Percentiles rank a stretch among this genome's conserved stretches.
Conservation (phyloP, 768 basidiomycete genomes). For the Lentinula lateritia region DNA sequence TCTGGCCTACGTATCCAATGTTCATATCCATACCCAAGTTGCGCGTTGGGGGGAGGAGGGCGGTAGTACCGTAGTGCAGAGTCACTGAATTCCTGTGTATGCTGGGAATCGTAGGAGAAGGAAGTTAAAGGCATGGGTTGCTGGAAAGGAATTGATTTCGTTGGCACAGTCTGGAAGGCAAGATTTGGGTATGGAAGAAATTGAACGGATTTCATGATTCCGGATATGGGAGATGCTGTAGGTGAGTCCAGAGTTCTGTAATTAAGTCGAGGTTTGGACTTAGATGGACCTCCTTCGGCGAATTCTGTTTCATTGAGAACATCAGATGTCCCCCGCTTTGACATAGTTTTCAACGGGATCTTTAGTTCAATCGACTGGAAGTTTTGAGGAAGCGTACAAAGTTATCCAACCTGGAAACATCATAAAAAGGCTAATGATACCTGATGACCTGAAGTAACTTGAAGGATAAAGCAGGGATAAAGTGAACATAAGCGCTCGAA, state of each 20-base stretch:
- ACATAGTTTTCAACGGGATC: conserved; percentile 16
- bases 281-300: not conserved
- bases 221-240: not conserved
- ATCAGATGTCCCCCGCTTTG: conserved; percentile 6
- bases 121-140: conserved; percentile 63
- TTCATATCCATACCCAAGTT: conserved; percentile 68
- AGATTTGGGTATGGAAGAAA: conserved; percentile 5
- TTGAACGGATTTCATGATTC: not conserved
- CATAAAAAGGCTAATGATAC: too few relatives aligned
- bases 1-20: conserved; percentile 66
- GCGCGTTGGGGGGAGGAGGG: conserved; percentile 58
- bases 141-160: conserved; percentile 45
- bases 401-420: too few relatives aligned
- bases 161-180: conserved; percentile 1
- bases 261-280: conserved; percentile 21
- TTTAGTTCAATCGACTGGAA: too few relatives aligned
- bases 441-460: too few relatives aligned
- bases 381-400: too few relatives aligned
- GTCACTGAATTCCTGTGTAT: conserved; percentile 58
- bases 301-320: not conserved
- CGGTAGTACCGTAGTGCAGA: conserved; percentile 68
- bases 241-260: not conserved
- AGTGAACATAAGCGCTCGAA: not conserved
- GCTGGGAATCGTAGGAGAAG: conserved; percentile 63
- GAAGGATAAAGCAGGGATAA: too few relatives aligned